phyloP scores from a whole-genome alignment of 192 early-diverging fungal genomes.

The Coemansia sp. region DNA sequence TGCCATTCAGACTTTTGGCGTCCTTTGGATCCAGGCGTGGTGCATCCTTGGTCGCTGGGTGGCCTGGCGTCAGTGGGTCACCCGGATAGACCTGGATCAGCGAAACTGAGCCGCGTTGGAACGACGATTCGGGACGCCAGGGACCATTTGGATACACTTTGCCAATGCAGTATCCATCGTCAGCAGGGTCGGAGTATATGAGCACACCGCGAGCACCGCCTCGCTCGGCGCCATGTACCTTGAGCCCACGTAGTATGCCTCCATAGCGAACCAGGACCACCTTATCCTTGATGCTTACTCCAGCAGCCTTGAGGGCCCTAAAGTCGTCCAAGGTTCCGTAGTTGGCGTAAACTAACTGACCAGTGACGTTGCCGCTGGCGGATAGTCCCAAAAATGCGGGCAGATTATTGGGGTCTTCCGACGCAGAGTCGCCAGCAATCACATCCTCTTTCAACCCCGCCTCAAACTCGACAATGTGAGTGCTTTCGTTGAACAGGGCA shows the following conservation, averaged over 20 bases:
- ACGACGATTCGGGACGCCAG: conserved; percentile 60
- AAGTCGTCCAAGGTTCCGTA: conserved; percentile 65
- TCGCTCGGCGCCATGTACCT: conserved; percentile 60
- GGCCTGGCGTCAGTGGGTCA: conserved; percentile 67
- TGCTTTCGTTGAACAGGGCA: conserved; percentile 52
- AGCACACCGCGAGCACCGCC: conserved; percentile 61
- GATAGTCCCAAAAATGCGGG: conserved; percentile 68
- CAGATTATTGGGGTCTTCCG: conserved; percentile 58
- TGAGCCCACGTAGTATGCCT: conserved; percentile 55
- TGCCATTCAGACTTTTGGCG: conserved; percentile 54
- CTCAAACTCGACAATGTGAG: conserved; percentile 51
- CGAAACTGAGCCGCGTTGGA: conserved; percentile 62
- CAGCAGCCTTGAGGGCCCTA: conserved; percentile 33
- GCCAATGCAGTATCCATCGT: conserved; percentile 61
- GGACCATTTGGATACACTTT: conserved; percentile 62
- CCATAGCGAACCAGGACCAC: conserved; percentile 66
- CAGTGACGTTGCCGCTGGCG: conserved; percentile 63
- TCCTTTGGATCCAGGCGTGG: conserved; percentile 58
- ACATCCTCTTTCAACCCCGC: conserved; percentile 61
- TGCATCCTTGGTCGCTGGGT: conserved; percentile 59
- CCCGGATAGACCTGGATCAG: conserved; percentile 56
- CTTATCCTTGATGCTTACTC: conserved; percentile 49
- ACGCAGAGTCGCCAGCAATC: conserved; percentile 63
- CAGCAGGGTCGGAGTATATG: conserved; percentile 66
- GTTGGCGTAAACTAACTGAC: conserved; percentile 64